These are phyloP conservation scores for Aspergillus sp. DNA, from an alignment of 2,329 filamentous ascomycete species.

Conservation along the genomic window DNA sequence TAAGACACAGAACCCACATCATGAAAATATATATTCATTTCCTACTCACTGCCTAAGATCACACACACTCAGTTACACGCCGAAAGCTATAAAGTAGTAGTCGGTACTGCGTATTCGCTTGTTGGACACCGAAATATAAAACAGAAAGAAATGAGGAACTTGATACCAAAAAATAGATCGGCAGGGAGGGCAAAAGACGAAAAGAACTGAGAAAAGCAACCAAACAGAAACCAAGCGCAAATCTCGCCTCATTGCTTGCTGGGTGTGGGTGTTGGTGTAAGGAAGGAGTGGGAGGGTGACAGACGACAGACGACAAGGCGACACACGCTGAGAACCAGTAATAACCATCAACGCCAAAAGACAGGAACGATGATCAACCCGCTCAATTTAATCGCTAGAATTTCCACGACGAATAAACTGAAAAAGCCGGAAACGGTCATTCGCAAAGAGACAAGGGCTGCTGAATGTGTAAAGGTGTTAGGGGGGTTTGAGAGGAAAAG, in stretches of 20 bases:
- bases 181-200: too few relatives aligned
- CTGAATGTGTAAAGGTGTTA: conserved; percentile 8
- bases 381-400: conserved; percentile 25
- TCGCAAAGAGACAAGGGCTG: conserved; percentile 2
- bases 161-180: too few relatives aligned
- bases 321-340: conserved; percentile 2
- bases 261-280: neutral
- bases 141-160: neutral
- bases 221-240: neutral
- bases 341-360: conserved; percentile 15
- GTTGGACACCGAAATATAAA: neutral
- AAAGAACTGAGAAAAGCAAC: neutral
- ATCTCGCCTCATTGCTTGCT: neutral
- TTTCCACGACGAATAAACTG: conserved; percentile 18
- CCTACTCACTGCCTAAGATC: conserved; percentile 5
- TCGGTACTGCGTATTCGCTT: too few relatives aligned
- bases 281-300: neutral
- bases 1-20: neutral
- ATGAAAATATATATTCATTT: conserved; percentile 12
- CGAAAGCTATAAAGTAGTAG: too few relatives aligned
- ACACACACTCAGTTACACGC: too few relatives aligned
- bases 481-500: neutral
- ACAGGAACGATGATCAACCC: conserved; percentile 15
- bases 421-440: neutral
- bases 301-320: too few relatives aligned